A percentile compares a stretch with the other conserved stretches of the same genome.
Conservation (phyloP, 495 filamentous ascomycete genomes). For the Penicillium flavigenum region DNA sequence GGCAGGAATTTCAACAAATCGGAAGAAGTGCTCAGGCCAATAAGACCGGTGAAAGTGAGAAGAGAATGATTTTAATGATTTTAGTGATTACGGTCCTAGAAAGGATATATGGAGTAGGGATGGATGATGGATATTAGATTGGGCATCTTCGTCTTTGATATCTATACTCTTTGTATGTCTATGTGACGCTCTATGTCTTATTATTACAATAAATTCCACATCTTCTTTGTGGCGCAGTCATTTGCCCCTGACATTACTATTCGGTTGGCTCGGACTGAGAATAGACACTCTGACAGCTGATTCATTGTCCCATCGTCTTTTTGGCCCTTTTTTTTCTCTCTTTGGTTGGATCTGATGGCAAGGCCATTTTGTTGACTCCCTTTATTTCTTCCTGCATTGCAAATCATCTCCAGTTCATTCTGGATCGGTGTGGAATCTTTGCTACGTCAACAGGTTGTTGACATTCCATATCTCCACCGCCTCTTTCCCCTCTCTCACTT, state of each 20-base stretch:
- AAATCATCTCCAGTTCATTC: constrained; percentile 24
- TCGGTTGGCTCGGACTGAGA: background rate
- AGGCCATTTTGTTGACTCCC: constrained; percentile 5
- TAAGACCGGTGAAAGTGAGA: constrained; percentile 3
- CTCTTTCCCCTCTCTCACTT: constrained; percentile 18
- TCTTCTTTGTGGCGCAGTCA: constrained; percentile 4
- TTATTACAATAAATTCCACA: background rate
- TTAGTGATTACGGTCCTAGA: no score
- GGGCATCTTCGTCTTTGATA: constrained; percentile 2
- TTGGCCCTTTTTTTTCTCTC: background rate
- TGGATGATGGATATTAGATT: background rate
- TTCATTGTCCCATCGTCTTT: constrained; percentile 1
- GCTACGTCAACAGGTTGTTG: constrained; percentile 20
- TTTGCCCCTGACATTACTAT: constrained; percentile 2
- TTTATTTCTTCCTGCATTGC: background rate
- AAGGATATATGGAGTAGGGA: no score
- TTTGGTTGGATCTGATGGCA: background rate
- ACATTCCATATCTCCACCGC: constrained; percentile 21
- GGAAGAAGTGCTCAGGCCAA: constrained; percentile 10
- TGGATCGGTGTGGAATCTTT: constrained; percentile 24
- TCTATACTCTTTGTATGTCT: background rate
- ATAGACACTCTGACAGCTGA: background rate
- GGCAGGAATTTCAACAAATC: constrained; percentile 13
- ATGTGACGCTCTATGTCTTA: background rate
- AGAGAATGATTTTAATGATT: constrained; percentile 5